Conservation (phyloP, 176 grass and related monocot species). For the Puccinellia tenuiflora region DNA sequence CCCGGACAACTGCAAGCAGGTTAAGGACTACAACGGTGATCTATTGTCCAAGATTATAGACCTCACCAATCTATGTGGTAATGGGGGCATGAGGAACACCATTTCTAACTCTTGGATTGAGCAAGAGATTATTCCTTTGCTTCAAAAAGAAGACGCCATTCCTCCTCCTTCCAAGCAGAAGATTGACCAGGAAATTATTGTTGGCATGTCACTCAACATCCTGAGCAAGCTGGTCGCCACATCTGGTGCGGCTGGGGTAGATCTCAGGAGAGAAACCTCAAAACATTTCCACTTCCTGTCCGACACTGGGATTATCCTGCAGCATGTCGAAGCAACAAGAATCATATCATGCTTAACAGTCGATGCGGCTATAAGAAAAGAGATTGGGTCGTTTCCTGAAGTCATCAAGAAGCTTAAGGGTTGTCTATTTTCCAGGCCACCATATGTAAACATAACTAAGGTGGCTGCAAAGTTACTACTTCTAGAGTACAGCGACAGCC, state of each 20-base stretch:
- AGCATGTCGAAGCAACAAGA: background rate
- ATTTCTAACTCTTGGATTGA: constrained; percentile 20
- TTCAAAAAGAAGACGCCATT: background rate
- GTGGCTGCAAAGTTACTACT: constrained; percentile 12
- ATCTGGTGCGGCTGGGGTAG: background rate
- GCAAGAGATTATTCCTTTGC: constrained; percentile 16
- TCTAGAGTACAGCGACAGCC: background rate
- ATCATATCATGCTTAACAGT: constrained; percentile 19
- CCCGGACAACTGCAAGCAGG: background rate
- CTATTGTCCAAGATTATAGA: constrained; percentile 19
- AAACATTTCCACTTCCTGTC: background rate
- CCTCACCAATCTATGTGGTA: background rate
- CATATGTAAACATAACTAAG: background rate
- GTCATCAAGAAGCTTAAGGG: constrained; percentile 25
- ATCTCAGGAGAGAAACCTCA: background rate
- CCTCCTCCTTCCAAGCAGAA: background rate
- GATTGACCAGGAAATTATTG: constrained; percentile 23
- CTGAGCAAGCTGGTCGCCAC: constrained; percentile 6
- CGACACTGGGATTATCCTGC: background rate
- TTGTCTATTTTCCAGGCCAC: background rate
- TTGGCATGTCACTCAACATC: constrained; percentile 19
- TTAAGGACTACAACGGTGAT: background rate
- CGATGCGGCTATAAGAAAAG: background rate
- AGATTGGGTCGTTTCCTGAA: background rate
- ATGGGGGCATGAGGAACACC: background rate